Base-by-base conservation (phyloP, 2,329 filamentous ascomycete genomes). In the Epichloe amarillans region DNA sequence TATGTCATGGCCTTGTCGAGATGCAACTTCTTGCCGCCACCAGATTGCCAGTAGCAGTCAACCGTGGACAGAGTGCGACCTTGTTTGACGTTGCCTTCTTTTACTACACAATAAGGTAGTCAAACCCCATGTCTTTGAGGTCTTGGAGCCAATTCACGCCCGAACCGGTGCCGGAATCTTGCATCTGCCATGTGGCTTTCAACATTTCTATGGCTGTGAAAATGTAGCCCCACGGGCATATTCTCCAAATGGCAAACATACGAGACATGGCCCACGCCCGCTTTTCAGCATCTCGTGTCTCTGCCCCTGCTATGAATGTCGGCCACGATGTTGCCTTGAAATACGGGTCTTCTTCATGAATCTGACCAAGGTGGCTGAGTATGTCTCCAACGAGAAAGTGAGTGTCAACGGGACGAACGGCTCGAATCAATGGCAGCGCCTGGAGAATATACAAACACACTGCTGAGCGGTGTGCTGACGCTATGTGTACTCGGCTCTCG, bases 311-410 rank as follows among this genome's bases (percentile, higher is more conserved):
- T 33, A 81, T 70, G 55, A 80, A 80, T 0, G 76, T 68, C 1
- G 77, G 76, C 77, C 77, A 81, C n/a, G 73, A 73, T 3, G 76
- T 78, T 7, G 74, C 77, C 59, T 79, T 80, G 66, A 78, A 80
- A 41, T 79, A 69, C 6, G 71, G 69, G 56, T 77, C 74, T 3
- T 66, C 61, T 19, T 70, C 68, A 30, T 66, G 66, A 37, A 81
- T 69, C 49, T 68, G 64, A 5, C 70, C 71, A 23, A 80, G 65
- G 52, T 79, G 72, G n/a, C 63, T 57, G 2, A 79, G 63, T 38
- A 77, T 74, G 36, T 77, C 74, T 23, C 66, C 59, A 4, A 75
- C 71, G 2, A 80, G 67, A 8, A 72, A 58, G 44, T 69, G 60
- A 21, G 69, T 69, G 43, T 72, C 69, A 30, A 75, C 64, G 3